phyloP scores from a whole-genome alignment of 116 monocot species.

The Papilionanthe hybrid region DNA sequence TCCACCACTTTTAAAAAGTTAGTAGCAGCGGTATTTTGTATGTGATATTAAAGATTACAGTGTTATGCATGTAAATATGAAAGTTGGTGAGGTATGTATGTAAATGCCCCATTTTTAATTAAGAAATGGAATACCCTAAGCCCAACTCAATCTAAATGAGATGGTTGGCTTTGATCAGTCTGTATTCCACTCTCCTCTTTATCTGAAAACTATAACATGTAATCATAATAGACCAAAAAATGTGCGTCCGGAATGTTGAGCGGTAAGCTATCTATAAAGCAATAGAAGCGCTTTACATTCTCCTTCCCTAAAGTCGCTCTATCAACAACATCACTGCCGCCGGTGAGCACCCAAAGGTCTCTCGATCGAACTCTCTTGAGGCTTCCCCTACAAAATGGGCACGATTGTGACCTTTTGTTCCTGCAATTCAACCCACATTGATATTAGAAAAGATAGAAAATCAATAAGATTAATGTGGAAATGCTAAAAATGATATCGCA shows the following conservation, averaged over 20 bases:
- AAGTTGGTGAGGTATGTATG: too few species aligned
- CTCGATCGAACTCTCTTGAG: slow-evolving; percentile 76
- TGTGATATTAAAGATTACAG: too few species aligned
- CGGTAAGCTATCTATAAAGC: slow-evolving; percentile 76
- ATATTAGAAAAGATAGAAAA: not conserved
- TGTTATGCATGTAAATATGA: too few species aligned
- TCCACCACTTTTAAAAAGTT: too few species aligned
- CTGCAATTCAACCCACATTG: slow-evolving; percentile 23
- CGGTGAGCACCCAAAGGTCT: slow-evolving; percentile 85
- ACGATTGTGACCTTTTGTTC: slow-evolving; percentile 70
- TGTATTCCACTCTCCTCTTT: slow-evolving; percentile 17
- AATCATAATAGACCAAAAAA: slow-evolving; percentile 82
- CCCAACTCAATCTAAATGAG: slow-evolving; percentile 35
- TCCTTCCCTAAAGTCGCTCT: slow-evolving; percentile 55
- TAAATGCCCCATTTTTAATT: too few species aligned
- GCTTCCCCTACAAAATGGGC: slow-evolving; percentile 91
- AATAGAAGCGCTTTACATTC: slow-evolving; percentile 54
- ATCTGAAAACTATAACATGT: slow-evolving; percentile 37
- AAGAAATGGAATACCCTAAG: not conserved
- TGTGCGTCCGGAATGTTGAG: slow-evolving; percentile 71
- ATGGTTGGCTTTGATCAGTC: slow-evolving; percentile 41
- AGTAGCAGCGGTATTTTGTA: too few species aligned
- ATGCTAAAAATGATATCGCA: too few species aligned
- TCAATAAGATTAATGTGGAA: not conserved
- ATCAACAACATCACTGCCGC: slow-evolving; percentile 60